These are phyloP conservation scores for Russula virescens DNA, from an alignment of 768 basidiomycete genomes.

Conservation along the genomic window DNA sequence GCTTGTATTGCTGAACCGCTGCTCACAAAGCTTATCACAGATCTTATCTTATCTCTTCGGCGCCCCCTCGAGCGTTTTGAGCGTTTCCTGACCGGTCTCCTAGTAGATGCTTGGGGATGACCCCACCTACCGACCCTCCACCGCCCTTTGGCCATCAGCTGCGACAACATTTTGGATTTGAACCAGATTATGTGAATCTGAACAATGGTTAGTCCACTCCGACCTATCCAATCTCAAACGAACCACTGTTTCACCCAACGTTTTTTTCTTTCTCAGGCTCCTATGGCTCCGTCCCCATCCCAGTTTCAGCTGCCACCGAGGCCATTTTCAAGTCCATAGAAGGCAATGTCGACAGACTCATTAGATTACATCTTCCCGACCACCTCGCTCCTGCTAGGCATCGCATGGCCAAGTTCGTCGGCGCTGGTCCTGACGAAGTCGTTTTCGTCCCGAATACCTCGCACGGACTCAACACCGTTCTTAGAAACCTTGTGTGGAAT, in stretches of 20 bases:
- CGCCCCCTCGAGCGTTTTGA: too few species aligned
- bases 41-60: too few species aligned
- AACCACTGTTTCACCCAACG: not conserved
- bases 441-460: conserved; percentile 58
- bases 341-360: conserved; percentile 52
- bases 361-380: conserved; percentile 35
- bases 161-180: conserved; percentile 50
- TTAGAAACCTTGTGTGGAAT: conserved; percentile 63
- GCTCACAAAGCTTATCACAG: too few species aligned
- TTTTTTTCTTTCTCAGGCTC: conserved; percentile 41
- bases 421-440: conserved; percentile 52
- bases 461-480: conserved; percentile 58
- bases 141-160: conserved; percentile 53
- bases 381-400: conserved; percentile 38
- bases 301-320: conserved; percentile 43
- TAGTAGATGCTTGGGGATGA: conserved; percentile 1
- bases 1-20: too few species aligned
- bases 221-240: not conserved
- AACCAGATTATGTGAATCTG: conserved; percentile 55
- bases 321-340: conserved; percentile 42
- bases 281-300: conserved; percentile 50
- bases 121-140: conserved; percentile 22
- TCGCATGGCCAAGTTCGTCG: conserved; percentile 44
- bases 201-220: conserved; percentile 47
- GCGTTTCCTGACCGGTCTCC: too few species aligned